A percentile compares a stretch with the other conserved stretches of the same genome.
These are phyloP conservation scores for Alectoria sarmentosa DNA, from an alignment of 495 filamentous ascomycete genomes.

Conservation along the genomic window DNA sequence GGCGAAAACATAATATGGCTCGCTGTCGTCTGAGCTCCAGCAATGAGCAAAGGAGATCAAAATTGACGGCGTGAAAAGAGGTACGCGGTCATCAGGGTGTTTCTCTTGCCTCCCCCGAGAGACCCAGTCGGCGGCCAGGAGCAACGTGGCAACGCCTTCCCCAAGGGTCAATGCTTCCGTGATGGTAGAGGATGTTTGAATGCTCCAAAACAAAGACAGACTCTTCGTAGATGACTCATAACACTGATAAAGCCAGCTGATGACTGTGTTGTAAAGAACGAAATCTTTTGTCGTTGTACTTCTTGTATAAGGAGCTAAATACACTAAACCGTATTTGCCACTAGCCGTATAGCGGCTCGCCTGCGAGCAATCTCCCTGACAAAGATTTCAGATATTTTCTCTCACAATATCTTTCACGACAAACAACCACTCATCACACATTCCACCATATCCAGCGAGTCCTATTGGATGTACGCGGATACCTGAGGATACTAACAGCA, in stretches of 20 bases:
- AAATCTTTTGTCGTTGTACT: neutral
- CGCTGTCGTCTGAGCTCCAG: neutral
- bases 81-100: neutral
- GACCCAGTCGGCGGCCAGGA: neutral
- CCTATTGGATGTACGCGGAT: slow-evolving; percentile 22
- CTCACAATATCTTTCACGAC: slow-evolving; percentile 13
- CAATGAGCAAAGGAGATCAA: neutral
- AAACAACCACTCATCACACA: slow-evolving; percentile 9
- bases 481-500: slow-evolving; percentile 17
- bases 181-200: neutral
- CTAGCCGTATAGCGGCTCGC: slow-evolving; percentile 11
- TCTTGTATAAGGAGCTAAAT: neutral
- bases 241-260: neutral
- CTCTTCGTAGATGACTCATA: neutral
- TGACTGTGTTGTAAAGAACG: neutral
- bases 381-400: slow-evolving; percentile 19
- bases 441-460: slow-evolving; percentile 18
- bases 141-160: slow-evolving; percentile 5
- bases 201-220: no score
- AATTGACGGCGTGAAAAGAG: neutral
- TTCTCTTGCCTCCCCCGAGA: neutral
- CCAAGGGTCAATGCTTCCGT: no score
- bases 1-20: neutral
- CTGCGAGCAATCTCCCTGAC: slow-evolving; percentile 12
- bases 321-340: slow-evolving; percentile 6